Conservation (phyloP, 2,329 filamentous ascomycete species). For the Exophiala alcalophila region DNA sequence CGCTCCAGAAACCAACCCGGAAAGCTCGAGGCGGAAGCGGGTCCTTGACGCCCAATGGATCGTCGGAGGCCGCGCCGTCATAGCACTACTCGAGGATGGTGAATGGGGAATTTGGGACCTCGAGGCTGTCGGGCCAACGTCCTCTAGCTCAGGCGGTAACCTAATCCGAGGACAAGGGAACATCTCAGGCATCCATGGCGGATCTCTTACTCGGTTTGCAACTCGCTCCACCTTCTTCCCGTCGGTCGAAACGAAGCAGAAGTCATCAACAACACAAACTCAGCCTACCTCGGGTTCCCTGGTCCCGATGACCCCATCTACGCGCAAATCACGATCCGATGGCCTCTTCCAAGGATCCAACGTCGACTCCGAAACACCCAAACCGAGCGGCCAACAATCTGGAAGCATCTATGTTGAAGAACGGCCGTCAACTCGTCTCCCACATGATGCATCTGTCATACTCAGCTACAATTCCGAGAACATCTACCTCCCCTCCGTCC, state of each 20-base stretch:
- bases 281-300: constrained; percentile 31
- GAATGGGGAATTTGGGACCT: constrained; percentile 52
- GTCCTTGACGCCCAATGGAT: constrained; percentile 48
- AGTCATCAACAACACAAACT: constrained; percentile 9
- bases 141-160: constrained; percentile 35
- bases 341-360: constrained; percentile 43
- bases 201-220: constrained; percentile 42
- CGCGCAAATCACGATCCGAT: constrained; percentile 43
- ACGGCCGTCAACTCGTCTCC: constrained; percentile 32
- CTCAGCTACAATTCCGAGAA: constrained; percentile 44
- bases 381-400: constrained; percentile 34
- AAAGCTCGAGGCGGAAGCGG: constrained; percentile 38
- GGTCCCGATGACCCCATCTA: constrained; percentile 49
- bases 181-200: constrained; percentile 40
- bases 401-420: constrained; percentile 44
- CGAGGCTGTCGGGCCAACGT: constrained; percentile 43
- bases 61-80: constrained; percentile 43
- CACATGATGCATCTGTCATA: constrained; percentile 43
- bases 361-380: constrained; percentile 1
- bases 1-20: constrained; percentile 32
- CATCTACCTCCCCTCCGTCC: constrained; percentile 43
- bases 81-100: constrained; percentile 46
- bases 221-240: constrained; percentile 29
- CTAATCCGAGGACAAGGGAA: constrained; percentile 40
- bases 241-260: constrained; percentile 15